Evolutionary conservation across 768 basidiomycete genomes (phyloP), one percentile per base, ranked within the genome.

Genomic region (Boletus speciosus): DNA sequence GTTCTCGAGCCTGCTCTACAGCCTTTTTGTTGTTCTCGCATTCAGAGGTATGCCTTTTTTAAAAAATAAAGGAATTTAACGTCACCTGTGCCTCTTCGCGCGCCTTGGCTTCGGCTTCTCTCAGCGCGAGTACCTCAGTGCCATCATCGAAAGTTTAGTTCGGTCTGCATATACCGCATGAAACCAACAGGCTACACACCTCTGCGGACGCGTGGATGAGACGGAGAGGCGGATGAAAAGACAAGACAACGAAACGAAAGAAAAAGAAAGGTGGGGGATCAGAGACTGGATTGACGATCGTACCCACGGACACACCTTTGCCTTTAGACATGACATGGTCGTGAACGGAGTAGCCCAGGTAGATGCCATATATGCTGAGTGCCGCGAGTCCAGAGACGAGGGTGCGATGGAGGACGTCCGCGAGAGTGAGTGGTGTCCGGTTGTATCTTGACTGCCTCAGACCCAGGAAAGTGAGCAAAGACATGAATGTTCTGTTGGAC

Each of bases 301-400:
- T 15, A 37, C 6, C 1, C 8, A 32, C 5, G 43, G 12, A 54
- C 71, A 25, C 32, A 71, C 69, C 69, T 66, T 53, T 62, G 23
- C 69, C 69, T 54, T 67, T 71, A 46, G 55, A 27, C 57, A 71
- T 64, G 43, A 70, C 63, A 27, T 71, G 69, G 10, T 47, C 58
- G 25, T 71, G 69, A 10, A 71, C 66, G 16, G 65, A 65, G 52
- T 68, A 69, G 14, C 71, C 69, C 34, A 71, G 44, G 54, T 70
- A 71, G 19, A 71, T 11, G 38, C 69, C 69, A 25, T 71, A 71
- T 10, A 67, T 34, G 15, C 57, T 67, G 43, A 71, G 60, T 23
- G 40, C 59, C 15, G 64, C 58, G 23, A 71, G 69, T 39, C 69
- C 67, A 6, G 57, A 58, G 52, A 71, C 67, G 36, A 72, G 15